Percentiles rank a stretch among this genome's conserved stretches.
Conservation (phyloP, 306 rosid species). For the Astragalus membranaceus region DNA sequence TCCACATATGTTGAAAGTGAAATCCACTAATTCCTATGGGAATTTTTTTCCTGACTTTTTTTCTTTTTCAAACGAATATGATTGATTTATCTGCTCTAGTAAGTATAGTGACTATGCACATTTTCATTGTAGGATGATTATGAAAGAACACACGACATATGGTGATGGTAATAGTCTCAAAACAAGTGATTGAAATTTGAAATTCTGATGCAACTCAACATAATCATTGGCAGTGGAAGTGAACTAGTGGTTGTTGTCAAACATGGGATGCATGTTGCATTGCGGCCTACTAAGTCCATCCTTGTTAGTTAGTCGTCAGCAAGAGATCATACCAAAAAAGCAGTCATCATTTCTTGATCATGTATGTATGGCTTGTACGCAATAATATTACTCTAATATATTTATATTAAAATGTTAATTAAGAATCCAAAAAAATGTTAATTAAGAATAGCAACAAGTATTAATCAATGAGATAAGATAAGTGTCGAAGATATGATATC, state of each 20-base stretch:
- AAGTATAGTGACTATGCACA: slow-evolving; percentile 13
- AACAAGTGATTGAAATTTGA: slow-evolving; percentile 12
- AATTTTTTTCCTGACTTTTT: no score
- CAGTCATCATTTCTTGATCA: neutral
- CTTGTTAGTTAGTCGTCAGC: neutral
- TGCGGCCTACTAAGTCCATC: neutral
- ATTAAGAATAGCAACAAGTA: no score
- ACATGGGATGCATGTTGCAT: slow-evolving; percentile 11
- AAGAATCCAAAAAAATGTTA: neutral
- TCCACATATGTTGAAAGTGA: slow-evolving; percentile 12
- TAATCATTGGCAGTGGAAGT: slow-evolving; percentile 12
- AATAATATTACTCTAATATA: neutral
- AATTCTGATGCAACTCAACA: slow-evolving; percentile 11
- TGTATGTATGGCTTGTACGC: neutral
- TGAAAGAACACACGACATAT: neutral
- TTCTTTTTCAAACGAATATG: neutral
- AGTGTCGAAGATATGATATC: neutral
- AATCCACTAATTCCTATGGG: no score
- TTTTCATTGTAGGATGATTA: slow-evolving; percentile 4
- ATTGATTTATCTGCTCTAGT: neutral
- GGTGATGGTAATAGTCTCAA: neutral
- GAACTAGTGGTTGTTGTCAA: slow-evolving; percentile 9
- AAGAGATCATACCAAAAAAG: neutral
- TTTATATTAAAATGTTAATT: neutral
- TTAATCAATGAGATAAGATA: neutral